Base-by-base conservation (phyloP, 305 asterid genomes). In the Fraxinus velutina region DNA sequence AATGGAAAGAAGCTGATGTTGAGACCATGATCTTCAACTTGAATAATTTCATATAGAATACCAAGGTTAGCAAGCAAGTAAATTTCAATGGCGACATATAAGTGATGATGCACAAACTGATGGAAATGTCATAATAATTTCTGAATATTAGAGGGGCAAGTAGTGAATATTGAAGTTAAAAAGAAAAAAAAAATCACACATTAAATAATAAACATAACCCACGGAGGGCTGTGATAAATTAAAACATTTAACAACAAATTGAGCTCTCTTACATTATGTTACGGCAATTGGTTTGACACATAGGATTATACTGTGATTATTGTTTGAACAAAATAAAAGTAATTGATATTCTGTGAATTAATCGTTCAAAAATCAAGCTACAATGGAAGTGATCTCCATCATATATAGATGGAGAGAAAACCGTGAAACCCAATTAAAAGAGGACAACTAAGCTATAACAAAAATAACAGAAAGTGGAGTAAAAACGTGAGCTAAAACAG, bases 21-120 rank as follows among this genome's bases (percentile, higher is more conserved):
- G 29, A 91, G 88, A 81, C 94, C 94, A 73, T 88, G 84, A 86
- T 91, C 93, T 84, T 92, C 97, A 80, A 92, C 91, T 94, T 92
- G 87, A 34, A 80, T 24, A 64, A 78, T 81, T 60, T 74, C 13
- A 78, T 52, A 79, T 82, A 68, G 32, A 60, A 78, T 21, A 22
- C 64, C 47, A 52, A 79, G 82, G 66, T 77, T 77, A 76, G 52
- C 83, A 76, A 57, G 15, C 76, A 22, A 34, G 78, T 37, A 30
- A 66, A 27, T 47, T 42, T 50, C 76, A 64, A 12, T 30, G 6
- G 42, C 68, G n/a, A 29, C n/a, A 6, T 86, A 30, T 30, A 30
- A 30, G 33, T 30, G 33, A 19, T 39, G 12, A 30, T 30, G 21
- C 32, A 74, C 24, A 27, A 27, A 27, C 29, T 33, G n/a, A n/a